Conservation (phyloP, 306 rosid species). For the Elaeagnus macrophylla region DNA sequence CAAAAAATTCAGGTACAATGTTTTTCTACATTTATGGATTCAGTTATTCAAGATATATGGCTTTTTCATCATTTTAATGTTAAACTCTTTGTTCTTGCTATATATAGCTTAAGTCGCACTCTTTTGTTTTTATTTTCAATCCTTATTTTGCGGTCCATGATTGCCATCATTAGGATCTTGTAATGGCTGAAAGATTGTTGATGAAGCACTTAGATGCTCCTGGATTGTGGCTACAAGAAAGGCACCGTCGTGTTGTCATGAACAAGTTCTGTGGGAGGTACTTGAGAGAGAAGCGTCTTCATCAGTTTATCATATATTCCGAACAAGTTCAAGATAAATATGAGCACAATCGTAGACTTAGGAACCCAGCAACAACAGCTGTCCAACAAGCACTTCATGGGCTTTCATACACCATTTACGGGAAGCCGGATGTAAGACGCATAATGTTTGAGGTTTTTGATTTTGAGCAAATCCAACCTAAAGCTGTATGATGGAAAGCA, state of each 20-base stretch:
- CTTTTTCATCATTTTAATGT: no score
- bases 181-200: constrained; percentile 88
- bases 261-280: constrained; percentile 84
- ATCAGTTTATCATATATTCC: constrained; percentile 41
- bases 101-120: no score
- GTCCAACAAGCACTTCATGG: constrained; percentile 92
- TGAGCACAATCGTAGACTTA: constrained; percentile 64
- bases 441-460: constrained; percentile 90
- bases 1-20: constrained; percentile 79
- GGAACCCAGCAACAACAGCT: constrained; percentile 81
- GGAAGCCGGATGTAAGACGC: constrained; percentile 90
- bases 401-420: constrained; percentile 74
- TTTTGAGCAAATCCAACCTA: constrained; percentile 87
- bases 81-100: no score
- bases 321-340: constrained; percentile 53
- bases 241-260: constrained; percentile 75
- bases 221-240: constrained; percentile 78
- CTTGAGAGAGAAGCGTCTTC: constrained; percentile 73
- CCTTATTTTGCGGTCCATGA: constrained; percentile 3
- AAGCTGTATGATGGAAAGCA: constrained; percentile 46
- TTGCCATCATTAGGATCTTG: constrained; percentile 55
- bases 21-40: constrained; percentile 18
- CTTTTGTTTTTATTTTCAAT: background rate
- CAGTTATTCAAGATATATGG: no score
- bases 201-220: constrained; percentile 99